Conservation (phyloP, 2,329 filamentous ascomycete genomes). For the Fusarium torulosum region DNA sequence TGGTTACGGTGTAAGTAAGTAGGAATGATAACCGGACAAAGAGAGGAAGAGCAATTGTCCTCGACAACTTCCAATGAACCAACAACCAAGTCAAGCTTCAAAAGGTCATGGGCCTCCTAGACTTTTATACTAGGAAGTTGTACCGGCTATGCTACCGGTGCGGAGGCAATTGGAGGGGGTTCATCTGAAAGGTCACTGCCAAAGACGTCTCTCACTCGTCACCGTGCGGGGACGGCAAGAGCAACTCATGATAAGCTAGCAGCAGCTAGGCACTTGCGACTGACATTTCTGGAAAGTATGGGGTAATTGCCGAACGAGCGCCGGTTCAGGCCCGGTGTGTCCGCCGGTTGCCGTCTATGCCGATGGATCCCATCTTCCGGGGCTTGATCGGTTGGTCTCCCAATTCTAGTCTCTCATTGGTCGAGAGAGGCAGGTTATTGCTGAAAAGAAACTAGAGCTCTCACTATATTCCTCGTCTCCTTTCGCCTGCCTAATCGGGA, state of each 20-base stretch:
- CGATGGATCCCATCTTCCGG: constrained; percentile 35
- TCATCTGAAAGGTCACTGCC: constrained; percentile 20
- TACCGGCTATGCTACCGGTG: constrained; percentile 31
- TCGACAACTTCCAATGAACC: constrained; percentile 29
- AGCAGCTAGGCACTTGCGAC: neutral
- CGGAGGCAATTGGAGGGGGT: constrained; percentile 34
- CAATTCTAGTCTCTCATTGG: constrained; percentile 34
- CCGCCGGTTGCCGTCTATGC: constrained; percentile 44
- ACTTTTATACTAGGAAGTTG: constrained; percentile 35
- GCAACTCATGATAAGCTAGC: constrained; percentile 39
- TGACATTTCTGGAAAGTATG: constrained; percentile 36
- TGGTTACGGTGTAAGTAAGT: constrained; percentile 2
- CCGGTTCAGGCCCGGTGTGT: constrained; percentile 23
- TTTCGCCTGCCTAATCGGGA: constrained; percentile 40
- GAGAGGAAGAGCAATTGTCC: constrained; percentile 19
- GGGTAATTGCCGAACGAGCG: constrained; percentile 39
- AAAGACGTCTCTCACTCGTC: constrained; percentile 16
- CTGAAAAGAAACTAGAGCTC: constrained; percentile 12
- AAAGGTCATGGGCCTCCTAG: constrained; percentile 23
- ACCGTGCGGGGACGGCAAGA: constrained; percentile 33
- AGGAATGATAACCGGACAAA: neutral
- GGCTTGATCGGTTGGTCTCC: constrained; percentile 29
- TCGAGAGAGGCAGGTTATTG: constrained; percentile 15
- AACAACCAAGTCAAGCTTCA: constrained; percentile 12
- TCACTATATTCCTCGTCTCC: constrained; percentile 26